Conservation (phyloP, 2,329 filamentous ascomycete genomes). For the Fusarium nanum region DNA sequence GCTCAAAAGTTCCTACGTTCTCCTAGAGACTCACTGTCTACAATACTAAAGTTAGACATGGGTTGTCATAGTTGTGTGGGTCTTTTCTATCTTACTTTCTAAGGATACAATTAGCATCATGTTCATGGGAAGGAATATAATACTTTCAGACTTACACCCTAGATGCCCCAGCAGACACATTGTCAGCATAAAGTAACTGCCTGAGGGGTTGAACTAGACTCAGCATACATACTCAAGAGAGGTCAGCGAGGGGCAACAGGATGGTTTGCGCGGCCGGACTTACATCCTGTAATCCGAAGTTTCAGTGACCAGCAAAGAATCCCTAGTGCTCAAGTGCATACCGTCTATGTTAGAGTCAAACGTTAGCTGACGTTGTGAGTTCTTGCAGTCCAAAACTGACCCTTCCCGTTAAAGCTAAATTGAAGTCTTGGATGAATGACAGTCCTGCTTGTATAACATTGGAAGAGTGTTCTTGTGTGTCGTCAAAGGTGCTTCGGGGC, state of each 20-base stretch:
- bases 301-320: too few relatives aligned
- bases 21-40: not conserved
- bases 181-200: not conserved
- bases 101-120: not conserved
- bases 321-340: too few relatives aligned
- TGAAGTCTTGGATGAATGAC: not conserved
- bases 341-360: too few relatives aligned
- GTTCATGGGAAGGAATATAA: too few relatives aligned
- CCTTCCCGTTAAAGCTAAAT: not conserved
- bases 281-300: not conserved
- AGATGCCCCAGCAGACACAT: not conserved
- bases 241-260: not conserved
- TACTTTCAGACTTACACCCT: not conserved
- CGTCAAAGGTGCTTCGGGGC: not conserved
- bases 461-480: not conserved
- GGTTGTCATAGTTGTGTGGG: not conserved
- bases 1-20: fast-evolving
- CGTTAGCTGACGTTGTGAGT: too few relatives aligned
- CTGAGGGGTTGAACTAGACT: not conserved
- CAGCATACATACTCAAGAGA: not conserved
- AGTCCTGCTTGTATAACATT: not conserved
- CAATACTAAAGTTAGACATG: not conserved
- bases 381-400: not conserved
- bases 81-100: not conserved
- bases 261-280: not conserved